A percentile compares a stretch with the other conserved stretches of the same genome.
Conservation (phyloP, 164 flowering plant species). For the Akebia trifoliata region DNA sequence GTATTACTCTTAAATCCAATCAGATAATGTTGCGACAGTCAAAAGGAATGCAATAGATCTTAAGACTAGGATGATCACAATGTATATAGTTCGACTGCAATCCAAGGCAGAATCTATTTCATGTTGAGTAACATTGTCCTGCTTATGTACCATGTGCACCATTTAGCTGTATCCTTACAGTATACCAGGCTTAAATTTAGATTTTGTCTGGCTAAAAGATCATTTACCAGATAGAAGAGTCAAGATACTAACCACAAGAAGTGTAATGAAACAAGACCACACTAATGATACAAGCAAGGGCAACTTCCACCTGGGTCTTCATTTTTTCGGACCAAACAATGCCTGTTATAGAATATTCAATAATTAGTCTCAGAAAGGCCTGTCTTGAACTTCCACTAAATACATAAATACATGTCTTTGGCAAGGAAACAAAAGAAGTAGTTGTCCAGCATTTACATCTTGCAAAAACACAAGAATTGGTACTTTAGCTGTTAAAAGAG, state of each 20-base stretch:
- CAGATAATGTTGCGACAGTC: background rate
- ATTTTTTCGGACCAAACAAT: constrained; percentile 27
- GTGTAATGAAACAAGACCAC: constrained; percentile 38
- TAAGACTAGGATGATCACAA: constrained; percentile 1
- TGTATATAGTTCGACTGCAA: background rate
- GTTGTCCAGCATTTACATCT: background rate
- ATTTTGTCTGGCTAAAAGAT: background rate
- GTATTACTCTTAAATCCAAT: too few species aligned
- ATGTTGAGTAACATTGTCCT: background rate
- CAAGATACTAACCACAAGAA: constrained; percentile 50
- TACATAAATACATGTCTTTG: too few species aligned
- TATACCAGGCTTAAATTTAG: background rate
- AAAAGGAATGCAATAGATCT: constrained; percentile 1
- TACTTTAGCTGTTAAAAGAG: background rate
- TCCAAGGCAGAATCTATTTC: background rate
- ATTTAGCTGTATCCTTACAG: too few species aligned
- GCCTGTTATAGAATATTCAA: constrained; percentile 5
- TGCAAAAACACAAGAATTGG: background rate
- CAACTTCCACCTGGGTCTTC: constrained; percentile 36
- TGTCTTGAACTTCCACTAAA: background rate
- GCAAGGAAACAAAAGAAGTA: background rate
- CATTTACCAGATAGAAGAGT: background rate
- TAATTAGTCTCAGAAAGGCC: constrained; percentile 4
- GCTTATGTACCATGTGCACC: too few species aligned
- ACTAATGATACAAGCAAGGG: constrained; percentile 32